Base-by-base conservation (phyloP, 345 rosid species). In the Eucalyptus microcorys region DNA sequence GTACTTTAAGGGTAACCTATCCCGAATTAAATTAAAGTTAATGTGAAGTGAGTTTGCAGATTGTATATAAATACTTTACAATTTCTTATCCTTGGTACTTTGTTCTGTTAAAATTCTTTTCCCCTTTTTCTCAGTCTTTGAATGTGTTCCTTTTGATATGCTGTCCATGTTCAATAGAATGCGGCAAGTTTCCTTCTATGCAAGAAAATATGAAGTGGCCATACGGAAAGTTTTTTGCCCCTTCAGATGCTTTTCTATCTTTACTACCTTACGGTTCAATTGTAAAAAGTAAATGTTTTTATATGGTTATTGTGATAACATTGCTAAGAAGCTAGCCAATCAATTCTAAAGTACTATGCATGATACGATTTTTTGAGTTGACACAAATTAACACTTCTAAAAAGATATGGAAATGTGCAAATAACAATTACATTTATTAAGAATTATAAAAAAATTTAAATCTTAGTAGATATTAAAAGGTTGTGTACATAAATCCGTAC, bases 361-460 rank as follows among this genome's bases (percentile, higher is more conserved):
- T 55, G 61, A 55, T 55, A 55, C 24, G 27, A 55, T 55, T 55
- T 55, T 55, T 55, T 55, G 3, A 22, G 61, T 3, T 55, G 61
- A 24, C 61, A 24, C 13, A 24, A 55, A 55, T 0, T 55, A 55
- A 55, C 3, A 55, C 27, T 24, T 55, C 61, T 24, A 4, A 55
- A 55, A 55, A 0, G 27, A 55, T 9, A 55, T 0, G 26, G 27
- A 53, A 1, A 53, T 53, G 11, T 53, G 59, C 59, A 53, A 22
- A 4, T 0, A 53, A 0, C 22, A 53, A 53, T 53, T 53, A 53
- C 0, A 53, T 53, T 21, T 53, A 21, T 53, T 53, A 0, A 0
- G 30, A 10, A 55, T 9, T 55, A 55, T 55, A 55, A 55, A 55
- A 52, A 53, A 53, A 3, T 16, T 50, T 16, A 21, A 8, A 55